A percentile compares a stretch with the other conserved stretches of the same genome.
Evolutionary conservation across 2,329 filamentous ascomycete genomes (phyloP).

Genomic region (Bipolaris cookei): DNA sequence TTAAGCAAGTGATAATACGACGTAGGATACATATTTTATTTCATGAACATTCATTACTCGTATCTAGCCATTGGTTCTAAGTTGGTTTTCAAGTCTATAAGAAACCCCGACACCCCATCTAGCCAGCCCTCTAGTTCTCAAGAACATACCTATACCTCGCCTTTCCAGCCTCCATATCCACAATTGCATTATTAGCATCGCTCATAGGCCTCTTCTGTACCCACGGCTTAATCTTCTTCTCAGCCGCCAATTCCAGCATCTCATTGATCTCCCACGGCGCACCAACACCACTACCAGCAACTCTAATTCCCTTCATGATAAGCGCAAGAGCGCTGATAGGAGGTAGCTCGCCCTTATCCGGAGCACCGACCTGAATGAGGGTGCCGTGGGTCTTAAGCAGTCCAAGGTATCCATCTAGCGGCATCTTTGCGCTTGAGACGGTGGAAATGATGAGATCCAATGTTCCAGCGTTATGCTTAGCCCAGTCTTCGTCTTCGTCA

Average conservation of each 20-base stretch:
- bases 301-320: conserved; percentile 43
- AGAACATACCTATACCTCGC: conserved; percentile 53
- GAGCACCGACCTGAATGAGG: conserved; percentile 67
- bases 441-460: conserved; percentile 67
- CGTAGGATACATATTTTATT: not conserved
- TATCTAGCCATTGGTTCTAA: not conserved
- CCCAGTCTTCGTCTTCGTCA: conserved; percentile 65
- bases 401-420: conserved; percentile 63
- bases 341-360: conserved; percentile 49
- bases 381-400: conserved; percentile 65
- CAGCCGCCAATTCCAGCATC: conserved; percentile 62
- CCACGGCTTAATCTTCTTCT: conserved; percentile 65
- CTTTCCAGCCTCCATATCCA: conserved; percentile 65
- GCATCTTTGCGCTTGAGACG: conserved; percentile 60
- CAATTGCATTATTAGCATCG: conserved; percentile 59
- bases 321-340: conserved; percentile 60
- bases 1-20: no score
- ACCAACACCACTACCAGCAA: conserved; percentile 36
- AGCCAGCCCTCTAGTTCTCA: conserved; percentile 25
- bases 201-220: conserved; percentile 67
- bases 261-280: conserved; percentile 33
- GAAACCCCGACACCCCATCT: not conserved
- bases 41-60: not conserved
- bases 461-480: conserved; percentile 58
- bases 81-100: not conserved